phyloP scores from a whole-genome alignment of 192 early-diverging fungal species.

The Allomyces javanicus region DNA sequence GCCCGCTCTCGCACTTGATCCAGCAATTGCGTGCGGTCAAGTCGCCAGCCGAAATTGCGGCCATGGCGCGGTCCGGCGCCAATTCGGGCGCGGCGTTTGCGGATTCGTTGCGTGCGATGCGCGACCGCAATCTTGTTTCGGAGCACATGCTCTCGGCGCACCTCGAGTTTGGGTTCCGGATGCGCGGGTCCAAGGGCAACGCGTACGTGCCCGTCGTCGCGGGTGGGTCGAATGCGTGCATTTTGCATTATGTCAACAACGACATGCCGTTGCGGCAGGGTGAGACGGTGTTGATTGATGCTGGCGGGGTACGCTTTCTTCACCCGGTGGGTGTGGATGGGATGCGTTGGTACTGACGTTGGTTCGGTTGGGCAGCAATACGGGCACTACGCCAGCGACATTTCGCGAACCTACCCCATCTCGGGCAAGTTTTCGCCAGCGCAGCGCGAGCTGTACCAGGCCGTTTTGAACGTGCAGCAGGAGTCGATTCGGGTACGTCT shows the following conservation, averaged over 20 bases:
- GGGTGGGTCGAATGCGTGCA: slow-evolving; percentile 68
- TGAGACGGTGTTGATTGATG: slow-evolving; percentile 66
- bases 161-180: slow-evolving; percentile 49
- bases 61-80: slow-evolving; percentile 57
- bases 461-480: slow-evolving; percentile 65
- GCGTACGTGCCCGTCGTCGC: slow-evolving; percentile 96
- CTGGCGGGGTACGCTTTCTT: slow-evolving; percentile 49
- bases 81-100: slow-evolving; percentile 65
- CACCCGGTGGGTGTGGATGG: too few relatives aligned
- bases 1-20: slow-evolving; percentile 37
- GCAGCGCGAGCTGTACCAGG: slow-evolving; percentile 68
- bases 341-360: background rate
- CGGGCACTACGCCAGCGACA: slow-evolving; percentile 73
- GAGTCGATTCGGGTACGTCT: slow-evolving; percentile 63
- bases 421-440: slow-evolving; percentile 59
- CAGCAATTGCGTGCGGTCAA: slow-evolving; percentile 63
- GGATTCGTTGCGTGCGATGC: slow-evolving; percentile 14
- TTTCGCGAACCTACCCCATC: slow-evolving; percentile 86
- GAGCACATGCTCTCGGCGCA: slow-evolving; percentile 60
- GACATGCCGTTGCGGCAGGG: slow-evolving; percentile 31
- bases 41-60: slow-evolving; percentile 45
- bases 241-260: slow-evolving; percentile 91
- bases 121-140: slow-evolving; percentile 7
- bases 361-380: slow-evolving; percentile 31
- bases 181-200: slow-evolving; percentile 38